These are phyloP conservation scores for Ziziphus jujuba DNA, from an alignment of 306 rosid species.

Conservation along the genomic window DNA sequence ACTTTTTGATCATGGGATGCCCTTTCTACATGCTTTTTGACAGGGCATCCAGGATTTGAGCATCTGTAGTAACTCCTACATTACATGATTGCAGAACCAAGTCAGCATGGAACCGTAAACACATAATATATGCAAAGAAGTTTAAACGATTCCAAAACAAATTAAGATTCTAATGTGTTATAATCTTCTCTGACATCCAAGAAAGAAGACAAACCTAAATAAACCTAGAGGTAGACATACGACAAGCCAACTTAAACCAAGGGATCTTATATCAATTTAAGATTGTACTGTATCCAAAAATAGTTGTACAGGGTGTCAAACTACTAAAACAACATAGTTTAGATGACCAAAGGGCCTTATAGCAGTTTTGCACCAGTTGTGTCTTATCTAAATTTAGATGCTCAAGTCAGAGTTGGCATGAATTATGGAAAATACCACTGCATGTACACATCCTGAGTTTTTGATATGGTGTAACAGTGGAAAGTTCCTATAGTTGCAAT, in stretches of 20 bases:
- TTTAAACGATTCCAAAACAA: not conserved
- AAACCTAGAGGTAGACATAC: not conserved
- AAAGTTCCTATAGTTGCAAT: not conserved
- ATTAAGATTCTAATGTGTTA: not conserved
- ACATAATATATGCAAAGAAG: not conserved
- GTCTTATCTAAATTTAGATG: not conserved
- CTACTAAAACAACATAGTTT: not conserved
- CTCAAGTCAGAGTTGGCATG: not conserved
- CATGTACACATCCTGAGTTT: not conserved
- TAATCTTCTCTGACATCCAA: not conserved
- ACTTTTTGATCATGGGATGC: slow-evolving; percentile 64
- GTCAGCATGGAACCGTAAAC: slow-evolving; percentile 17
- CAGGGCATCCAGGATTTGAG: slow-evolving; percentile 84
- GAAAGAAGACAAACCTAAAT: slow-evolving; percentile 4
- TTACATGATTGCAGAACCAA: slow-evolving; percentile 27
- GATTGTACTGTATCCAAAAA: not conserved
- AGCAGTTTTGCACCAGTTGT: too few relatives aligned
- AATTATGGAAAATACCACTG: not conserved
- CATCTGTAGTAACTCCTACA: slow-evolving; percentile 93
- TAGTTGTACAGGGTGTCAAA: not conserved
- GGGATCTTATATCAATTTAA: not conserved
- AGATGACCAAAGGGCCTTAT: too few relatives aligned
- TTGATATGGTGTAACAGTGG: not conserved
- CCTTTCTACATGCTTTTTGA: slow-evolving; percentile 86
- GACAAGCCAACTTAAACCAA: not conserved